Percentiles rank a stretch among this genome's conserved stretches.
phyloP scores from a whole-genome alignment of 129 eudicot genomes.

The Glebionis coronaria region DNA sequence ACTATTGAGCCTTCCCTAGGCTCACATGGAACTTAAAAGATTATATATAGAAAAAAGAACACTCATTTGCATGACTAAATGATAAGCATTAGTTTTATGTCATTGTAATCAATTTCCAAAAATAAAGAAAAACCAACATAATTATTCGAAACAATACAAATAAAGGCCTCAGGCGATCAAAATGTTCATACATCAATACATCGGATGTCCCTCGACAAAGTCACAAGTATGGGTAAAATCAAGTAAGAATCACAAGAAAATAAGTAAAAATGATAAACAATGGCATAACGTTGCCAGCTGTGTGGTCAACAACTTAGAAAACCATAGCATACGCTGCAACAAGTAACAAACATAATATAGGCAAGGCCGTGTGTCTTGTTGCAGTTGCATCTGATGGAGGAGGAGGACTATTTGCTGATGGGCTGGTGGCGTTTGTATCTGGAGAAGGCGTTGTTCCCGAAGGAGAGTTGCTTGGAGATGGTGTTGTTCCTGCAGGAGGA shows the following conservation, averaged over 20 bases:
- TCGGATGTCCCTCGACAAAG: too few relatives aligned
- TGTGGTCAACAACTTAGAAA: constrained; percentile 13
- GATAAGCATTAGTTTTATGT: too few relatives aligned
- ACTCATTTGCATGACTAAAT: too few relatives aligned
- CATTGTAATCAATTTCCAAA: too few relatives aligned
- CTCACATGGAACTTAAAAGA: too few relatives aligned
- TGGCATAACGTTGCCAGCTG: background rate
- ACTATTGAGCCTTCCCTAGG: too few relatives aligned
- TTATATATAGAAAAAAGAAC: too few relatives aligned
- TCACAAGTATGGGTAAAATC: background rate
- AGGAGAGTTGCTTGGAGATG: too few relatives aligned
- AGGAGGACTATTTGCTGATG: constrained; percentile 42
- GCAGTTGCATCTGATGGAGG: constrained; percentile 55
- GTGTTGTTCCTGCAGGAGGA: constrained; percentile 31
- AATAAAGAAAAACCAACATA: too few relatives aligned
- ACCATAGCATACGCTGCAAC: constrained; percentile 6
- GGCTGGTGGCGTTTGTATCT: constrained; percentile 34
- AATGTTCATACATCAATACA: background rate
- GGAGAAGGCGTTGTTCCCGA: constrained; percentile 39
- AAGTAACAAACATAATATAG: constrained; percentile 27
- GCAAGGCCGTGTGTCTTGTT: constrained; percentile 37
- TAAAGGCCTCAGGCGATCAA: too few relatives aligned
- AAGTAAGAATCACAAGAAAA: constrained; percentile 13
- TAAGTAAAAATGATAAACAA: constrained; percentile 3
- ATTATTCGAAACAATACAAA: too few relatives aligned